phyloP scores from a whole-genome alignment of 2,329 filamentous ascomycete species.

The Trichoderma brevicompactum region DNA sequence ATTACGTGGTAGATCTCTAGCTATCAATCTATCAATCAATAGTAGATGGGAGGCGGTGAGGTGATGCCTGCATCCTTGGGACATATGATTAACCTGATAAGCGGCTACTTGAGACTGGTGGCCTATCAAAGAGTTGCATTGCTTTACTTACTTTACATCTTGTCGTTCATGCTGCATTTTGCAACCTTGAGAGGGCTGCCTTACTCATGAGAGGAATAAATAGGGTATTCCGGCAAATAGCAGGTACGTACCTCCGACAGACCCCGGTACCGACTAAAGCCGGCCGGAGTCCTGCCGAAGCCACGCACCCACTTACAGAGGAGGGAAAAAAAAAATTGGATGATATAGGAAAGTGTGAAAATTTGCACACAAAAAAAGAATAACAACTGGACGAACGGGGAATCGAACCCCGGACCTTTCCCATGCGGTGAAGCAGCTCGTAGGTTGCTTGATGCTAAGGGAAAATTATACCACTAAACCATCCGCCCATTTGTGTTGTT shows the following conservation, averaged over 20 bases:
- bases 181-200: too few species aligned
- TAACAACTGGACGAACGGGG: slow-evolving; percentile 30
- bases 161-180: too few species aligned
- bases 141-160: neutral
- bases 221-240: neutral
- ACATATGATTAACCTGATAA: neutral
- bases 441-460: slow-evolving; percentile 25
- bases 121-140: slow-evolving; percentile 1
- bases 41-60: slow-evolving; percentile 9
- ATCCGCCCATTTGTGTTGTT: slow-evolving; percentile 28
- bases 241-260: slow-evolving; percentile 15
- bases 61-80: neutral
- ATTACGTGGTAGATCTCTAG: neutral
- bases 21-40: neutral
- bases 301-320: neutral
- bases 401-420: slow-evolving; percentile 32
- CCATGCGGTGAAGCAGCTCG: slow-evolving; percentile 21
- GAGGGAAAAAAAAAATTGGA: neutral
- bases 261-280: slow-evolving; percentile 4
- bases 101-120: neutral
- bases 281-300: slow-evolving; percentile 5
- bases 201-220: too few species aligned
- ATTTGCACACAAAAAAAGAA: neutral
- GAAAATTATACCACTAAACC: slow-evolving; percentile 30
- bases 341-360: neutral